These are phyloP conservation scores for Coemansia guatemalensis DNA, from an alignment of 192 early-diverging fungal genomes.

Conservation along the genomic window DNA sequence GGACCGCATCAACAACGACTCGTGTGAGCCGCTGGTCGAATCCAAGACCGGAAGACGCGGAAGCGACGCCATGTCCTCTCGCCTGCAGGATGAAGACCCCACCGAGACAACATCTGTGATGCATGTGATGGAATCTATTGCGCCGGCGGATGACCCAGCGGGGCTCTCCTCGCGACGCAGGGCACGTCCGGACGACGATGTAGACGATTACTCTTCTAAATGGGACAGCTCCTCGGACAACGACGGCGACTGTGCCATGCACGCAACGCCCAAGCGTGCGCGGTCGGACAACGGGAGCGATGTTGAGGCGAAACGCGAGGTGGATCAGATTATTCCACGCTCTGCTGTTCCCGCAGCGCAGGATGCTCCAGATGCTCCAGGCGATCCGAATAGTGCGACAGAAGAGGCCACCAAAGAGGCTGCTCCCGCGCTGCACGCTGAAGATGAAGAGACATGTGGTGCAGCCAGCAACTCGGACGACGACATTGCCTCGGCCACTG, in stretches of 20 bases:
- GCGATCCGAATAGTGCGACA: too few relatives aligned
- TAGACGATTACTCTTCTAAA: constrained; percentile 1
- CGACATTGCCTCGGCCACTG: constrained; percentile 32
- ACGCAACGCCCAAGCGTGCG: constrained; percentile 36
- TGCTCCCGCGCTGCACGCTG: neutral
- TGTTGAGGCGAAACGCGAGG: constrained; percentile 5
- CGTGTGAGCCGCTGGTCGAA: constrained; percentile 31
- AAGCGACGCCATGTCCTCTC: neutral
- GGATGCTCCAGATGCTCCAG: too few relatives aligned
- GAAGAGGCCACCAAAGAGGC: neutral
- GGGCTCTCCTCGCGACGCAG: neutral
- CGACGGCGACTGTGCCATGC: constrained; percentile 5
- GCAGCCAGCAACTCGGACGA: constrained; percentile 14
- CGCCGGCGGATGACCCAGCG: neutral
- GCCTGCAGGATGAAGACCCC: too few relatives aligned
- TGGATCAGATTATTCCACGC: neutral
- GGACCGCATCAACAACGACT: constrained; percentile 34
- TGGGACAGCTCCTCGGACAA: constrained; percentile 22
- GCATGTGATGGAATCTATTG: neutral
- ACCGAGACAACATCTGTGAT: too few relatives aligned
- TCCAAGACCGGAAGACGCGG: neutral
- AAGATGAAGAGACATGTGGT: neutral
- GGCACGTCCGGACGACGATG: neutral
- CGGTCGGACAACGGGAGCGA: constrained; percentile 43
- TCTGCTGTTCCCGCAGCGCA: constrained; percentile 3